Conservation (phyloP, 257 asterid species). For the Nicotiana obtusifolia region DNA sequence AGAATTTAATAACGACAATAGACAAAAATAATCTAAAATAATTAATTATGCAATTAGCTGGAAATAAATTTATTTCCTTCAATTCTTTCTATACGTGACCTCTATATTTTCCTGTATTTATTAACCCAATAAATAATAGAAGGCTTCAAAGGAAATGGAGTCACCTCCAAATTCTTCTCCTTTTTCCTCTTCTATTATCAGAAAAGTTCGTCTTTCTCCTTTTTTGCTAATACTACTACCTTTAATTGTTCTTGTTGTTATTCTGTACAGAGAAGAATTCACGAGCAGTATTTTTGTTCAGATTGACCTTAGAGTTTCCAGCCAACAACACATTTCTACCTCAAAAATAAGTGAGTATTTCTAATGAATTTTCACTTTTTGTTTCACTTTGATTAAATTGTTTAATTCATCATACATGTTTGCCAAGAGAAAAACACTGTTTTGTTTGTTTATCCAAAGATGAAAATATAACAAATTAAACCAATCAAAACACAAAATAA, state of each 20-base stretch:
- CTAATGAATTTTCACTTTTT: neutral
- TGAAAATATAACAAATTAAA: neutral
- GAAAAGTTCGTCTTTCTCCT: constrained; percentile 25
- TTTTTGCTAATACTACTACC: constrained; percentile 22
- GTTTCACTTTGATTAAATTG: neutral
- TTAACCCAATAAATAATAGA: neutral
- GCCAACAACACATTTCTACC: constrained; percentile 10
- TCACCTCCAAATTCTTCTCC: constrained; percentile 21
- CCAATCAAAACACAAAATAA: neutral
- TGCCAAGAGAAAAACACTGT: neutral
- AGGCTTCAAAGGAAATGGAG: constrained; percentile 19
- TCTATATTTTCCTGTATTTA: too few relatives aligned
- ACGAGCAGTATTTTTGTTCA: constrained; percentile 23
- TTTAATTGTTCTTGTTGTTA: constrained; percentile 25
- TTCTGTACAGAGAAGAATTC: constrained; percentile 31
- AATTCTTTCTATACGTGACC: too few relatives aligned
- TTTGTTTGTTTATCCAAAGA: neutral
- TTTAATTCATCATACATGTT: neutral
- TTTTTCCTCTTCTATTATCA: constrained; percentile 11
- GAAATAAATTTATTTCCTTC: too few relatives aligned
- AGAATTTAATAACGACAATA: too few relatives aligned
- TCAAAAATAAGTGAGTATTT: constrained; percentile 26
- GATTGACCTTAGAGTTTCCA: neutral
- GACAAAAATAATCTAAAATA: too few relatives aligned
- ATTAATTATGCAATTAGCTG: too few relatives aligned